A percentile compares a stretch with the other conserved stretches of the same genome.
phyloP scores from a whole-genome alignment of 768 basidiomycete species.

The Boletus pseudo-olivaceus region DNA sequence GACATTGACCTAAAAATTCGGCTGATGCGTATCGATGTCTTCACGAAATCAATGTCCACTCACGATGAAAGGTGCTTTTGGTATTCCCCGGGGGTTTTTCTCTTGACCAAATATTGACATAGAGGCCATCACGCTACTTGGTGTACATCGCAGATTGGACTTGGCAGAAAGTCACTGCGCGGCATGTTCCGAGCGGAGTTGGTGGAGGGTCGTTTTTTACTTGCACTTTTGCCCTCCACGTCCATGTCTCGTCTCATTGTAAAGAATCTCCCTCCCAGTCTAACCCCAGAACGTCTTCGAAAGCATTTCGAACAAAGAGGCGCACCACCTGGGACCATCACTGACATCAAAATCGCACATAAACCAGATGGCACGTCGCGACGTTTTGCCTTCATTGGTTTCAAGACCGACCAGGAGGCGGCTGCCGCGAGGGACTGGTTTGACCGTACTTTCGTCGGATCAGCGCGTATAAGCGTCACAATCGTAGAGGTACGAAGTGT shows the following conservation, averaged over 20 bases:
- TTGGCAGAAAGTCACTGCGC: neutral
- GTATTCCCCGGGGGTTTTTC: slow-evolving; percentile 90
- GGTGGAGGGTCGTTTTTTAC: neutral
- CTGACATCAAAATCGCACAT: slow-evolving; percentile 79
- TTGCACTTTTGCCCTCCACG: neutral
- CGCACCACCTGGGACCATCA: slow-evolving; percentile 66
- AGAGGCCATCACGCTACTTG: slow-evolving; percentile 17
- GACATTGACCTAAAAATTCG: slow-evolving; percentile 65
- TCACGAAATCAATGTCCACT: slow-evolving; percentile 25
- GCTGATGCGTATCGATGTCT: neutral
- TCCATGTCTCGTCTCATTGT: slow-evolving; percentile 80
- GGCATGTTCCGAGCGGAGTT: slow-evolving; percentile 29
- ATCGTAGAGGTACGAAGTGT: slow-evolving; percentile 60
- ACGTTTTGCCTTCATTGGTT: slow-evolving; percentile 91
- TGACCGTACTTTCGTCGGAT: slow-evolving; percentile 78
- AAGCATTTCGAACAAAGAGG: slow-evolving; percentile 64
- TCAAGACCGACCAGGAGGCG: slow-evolving; percentile 77
- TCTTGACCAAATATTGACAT: slow-evolving; percentile 36
- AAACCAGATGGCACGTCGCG: slow-evolving; percentile 78
- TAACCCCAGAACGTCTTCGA: slow-evolving; percentile 60
- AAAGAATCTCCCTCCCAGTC: slow-evolving; percentile 73
- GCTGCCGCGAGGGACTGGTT: slow-evolving; percentile 75
- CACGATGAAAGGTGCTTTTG: slow-evolving; percentile 93
- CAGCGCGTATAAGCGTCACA: slow-evolving; percentile 69
- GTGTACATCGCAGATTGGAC: neutral